Evolutionary conservation across 371 early-diverging fungal species (phyloP), one percentile per base, ranked within the genome.

Genomic region (Globomyces sp.): DNA sequence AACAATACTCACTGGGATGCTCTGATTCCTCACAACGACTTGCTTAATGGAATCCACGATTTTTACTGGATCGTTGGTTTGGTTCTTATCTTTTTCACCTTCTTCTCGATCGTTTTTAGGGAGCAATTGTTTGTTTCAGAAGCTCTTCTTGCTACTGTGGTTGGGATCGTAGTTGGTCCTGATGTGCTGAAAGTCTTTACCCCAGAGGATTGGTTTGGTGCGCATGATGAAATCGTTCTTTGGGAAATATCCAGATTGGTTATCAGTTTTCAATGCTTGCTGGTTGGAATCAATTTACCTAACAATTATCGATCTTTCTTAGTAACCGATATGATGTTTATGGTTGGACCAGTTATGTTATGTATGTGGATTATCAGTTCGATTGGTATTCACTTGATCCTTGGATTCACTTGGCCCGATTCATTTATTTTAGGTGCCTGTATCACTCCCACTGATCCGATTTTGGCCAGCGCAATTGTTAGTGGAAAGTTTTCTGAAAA

Each of bases 361-460:
- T 73, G 83, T 46, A 95, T 92, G 92, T 98, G 94, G 92, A 61
- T 92, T 43, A 76, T 91, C 0, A 86, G 90, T 11, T 89, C 90
- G 2, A 66, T 86, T 0, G 76, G 89, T 45, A 83, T 95, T 51
- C 88, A 87, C 78, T 76, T 71, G 34, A 74, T 92, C 48, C 82
- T 90, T 4, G 77, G 84, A 9, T 41, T 92, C 8, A 68, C 79
- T 46, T 89, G 84, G 67, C 4, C 13, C 45, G 50, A 66, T 5
- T 36, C 88, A 0, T 77, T 95, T 50, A 80, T 93, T 4, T 81
- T 97, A 65, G 93, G 91, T 10, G 91, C 96, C 0, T 93, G 94
- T 66, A 77, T 95, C 3, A 90, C 96, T 4, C 97, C 98, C 1
- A 99, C 98, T 0, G 98, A 99, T 81, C 98, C 98, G 1, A 95